These are phyloP conservation scores for Hypoxylon sp. DNA, from an alignment of 2,329 filamentous ascomycete species.

Conservation along the genomic window DNA sequence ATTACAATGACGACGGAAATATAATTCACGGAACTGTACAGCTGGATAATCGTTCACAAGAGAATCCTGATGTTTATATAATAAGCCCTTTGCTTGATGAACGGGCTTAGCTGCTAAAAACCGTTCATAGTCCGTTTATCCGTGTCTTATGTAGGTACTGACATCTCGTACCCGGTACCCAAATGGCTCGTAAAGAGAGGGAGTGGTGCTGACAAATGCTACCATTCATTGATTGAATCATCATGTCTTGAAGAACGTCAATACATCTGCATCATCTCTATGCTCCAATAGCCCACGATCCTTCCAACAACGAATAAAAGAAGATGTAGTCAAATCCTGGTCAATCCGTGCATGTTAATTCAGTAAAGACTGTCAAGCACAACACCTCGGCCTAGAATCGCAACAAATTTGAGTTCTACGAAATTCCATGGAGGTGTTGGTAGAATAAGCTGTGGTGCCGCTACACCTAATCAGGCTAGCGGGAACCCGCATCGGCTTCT, in stretches of 20 bases:
- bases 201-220: slow-evolving; percentile 28
- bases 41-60: not conserved
- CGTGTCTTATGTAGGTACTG: not conserved
- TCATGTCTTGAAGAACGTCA: not conserved
- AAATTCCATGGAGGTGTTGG: slow-evolving; percentile 47
- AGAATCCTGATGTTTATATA: slow-evolving; percentile 15
- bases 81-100: not conserved
- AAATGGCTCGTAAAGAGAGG: not conserved
- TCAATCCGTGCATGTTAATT: not conserved
- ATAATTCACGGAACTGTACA: not conserved
- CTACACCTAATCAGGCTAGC: slow-evolving; percentile 52
- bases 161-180: too few relatives aligned
- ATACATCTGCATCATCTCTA: not conserved
- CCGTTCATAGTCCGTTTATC: slow-evolving; percentile 20
- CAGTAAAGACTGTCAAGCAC: slow-evolving; percentile 1
- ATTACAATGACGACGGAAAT: not conserved
- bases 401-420: slow-evolving; percentile 48
- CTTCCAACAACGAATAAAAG: not conserved
- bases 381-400: slow-evolving; percentile 28
- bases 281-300: not conserved
- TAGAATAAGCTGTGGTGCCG: slow-evolving; percentile 29
- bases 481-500: slow-evolving; percentile 45
- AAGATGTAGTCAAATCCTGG: not conserved
- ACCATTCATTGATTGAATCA: slow-evolving; percentile 2
- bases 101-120: slow-evolving; percentile 29